phyloP scores from a whole-genome alignment of 176 grass and related monocot species.

The Aegilops umbellulata region DNA sequence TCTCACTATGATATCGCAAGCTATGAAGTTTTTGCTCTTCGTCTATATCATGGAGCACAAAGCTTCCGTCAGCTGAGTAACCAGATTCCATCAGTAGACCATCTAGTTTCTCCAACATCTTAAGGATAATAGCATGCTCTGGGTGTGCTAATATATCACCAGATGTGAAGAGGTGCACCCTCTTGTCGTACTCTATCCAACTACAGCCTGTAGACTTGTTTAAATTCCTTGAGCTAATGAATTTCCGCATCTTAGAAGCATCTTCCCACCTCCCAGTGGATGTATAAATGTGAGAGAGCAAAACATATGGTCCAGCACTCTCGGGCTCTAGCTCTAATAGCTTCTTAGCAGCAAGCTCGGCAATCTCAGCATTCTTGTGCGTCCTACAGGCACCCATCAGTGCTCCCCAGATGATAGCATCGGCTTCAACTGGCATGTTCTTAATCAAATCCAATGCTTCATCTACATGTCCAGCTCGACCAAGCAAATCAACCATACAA shows the following conservation, averaged over 20 bases:
- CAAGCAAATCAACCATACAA: constrained; percentile 82
- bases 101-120: constrained; percentile 69
- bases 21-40: constrained; percentile 77
- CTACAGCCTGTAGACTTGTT: constrained; percentile 76
- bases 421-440: constrained; percentile 56
- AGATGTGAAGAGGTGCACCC: constrained; percentile 68
- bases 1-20: constrained; percentile 78
- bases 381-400: constrained; percentile 74
- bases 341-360: constrained; percentile 70
- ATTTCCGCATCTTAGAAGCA: constrained; percentile 55
- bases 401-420: constrained; percentile 79
- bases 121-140: constrained; percentile 51
- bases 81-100: constrained; percentile 65
- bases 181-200: constrained; percentile 73
- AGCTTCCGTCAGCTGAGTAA: constrained; percentile 72
- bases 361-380: constrained; percentile 75
- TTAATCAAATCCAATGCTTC: constrained; percentile 70
- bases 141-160: constrained; percentile 59
- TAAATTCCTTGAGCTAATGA: constrained; percentile 73
- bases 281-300: constrained; percentile 77
- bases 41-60: constrained; percentile 79
- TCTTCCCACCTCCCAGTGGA: constrained; percentile 72
- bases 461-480: constrained; percentile 52
- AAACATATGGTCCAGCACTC: constrained; percentile 66
- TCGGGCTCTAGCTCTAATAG: constrained; percentile 61